These are phyloP conservation scores for Graphium sp. DNA, from an alignment of 2,329 filamentous ascomycete genomes.

Conservation along the genomic window DNA sequence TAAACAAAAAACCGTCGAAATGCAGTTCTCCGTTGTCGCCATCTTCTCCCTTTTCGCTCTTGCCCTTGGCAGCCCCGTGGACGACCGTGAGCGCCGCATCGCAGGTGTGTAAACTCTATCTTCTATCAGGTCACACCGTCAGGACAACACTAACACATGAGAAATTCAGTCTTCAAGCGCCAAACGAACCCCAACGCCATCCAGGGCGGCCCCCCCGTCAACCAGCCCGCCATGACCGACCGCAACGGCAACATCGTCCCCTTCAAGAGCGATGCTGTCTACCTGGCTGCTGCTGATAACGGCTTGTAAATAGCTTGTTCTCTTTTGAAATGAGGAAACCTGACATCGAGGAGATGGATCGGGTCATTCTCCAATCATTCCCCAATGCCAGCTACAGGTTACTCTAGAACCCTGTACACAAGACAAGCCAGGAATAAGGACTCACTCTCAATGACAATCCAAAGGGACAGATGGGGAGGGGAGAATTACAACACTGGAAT, in stretches of 20 bases:
- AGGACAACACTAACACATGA: neutral
- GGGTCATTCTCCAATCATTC: no score
- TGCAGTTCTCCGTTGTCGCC: slow-evolving; percentile 28
- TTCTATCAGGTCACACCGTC: neutral
- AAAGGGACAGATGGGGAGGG: no score
- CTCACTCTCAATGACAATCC: no score
- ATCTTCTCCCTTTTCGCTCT: slow-evolving; percentile 27
- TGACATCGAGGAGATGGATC: no score
- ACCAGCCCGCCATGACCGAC: slow-evolving; percentile 27
- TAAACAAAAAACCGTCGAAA: neutral
- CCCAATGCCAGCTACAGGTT: no score
- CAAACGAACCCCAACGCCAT: slow-evolving; percentile 3
- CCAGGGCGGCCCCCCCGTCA: slow-evolving; percentile 13
- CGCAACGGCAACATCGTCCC: slow-evolving; percentile 23
- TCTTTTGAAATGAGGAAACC: no score
- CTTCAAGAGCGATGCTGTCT: slow-evolving; percentile 24
- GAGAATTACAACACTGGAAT: no score
- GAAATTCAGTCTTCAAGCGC: neutral
- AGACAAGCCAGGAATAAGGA: no score
- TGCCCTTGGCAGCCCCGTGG: slow-evolving; percentile 20
- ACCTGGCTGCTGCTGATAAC: slow-evolving; percentile 18
- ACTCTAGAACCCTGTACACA: no score
- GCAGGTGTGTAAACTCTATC: no score
- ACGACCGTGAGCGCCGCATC: no score
- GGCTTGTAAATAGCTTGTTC: slow-evolving; percentile 14